Base-by-base conservation (phyloP, 2,329 filamentous ascomycete species). In the Pseudopithomyces chartarum region DNA sequence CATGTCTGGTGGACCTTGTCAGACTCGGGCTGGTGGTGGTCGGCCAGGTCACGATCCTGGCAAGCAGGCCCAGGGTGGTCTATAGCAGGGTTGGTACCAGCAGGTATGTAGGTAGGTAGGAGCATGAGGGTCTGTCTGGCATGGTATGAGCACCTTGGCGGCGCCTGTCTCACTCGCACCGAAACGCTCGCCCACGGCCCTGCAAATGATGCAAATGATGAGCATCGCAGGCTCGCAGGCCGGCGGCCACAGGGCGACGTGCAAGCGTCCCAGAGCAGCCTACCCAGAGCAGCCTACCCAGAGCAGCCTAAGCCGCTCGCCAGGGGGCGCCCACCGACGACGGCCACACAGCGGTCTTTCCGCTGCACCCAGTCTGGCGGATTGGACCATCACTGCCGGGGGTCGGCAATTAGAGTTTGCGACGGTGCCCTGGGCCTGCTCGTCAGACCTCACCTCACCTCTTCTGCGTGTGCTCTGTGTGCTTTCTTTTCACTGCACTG, bases 21-120 rank as follows among this genome's bases (percentile, higher is more conserved):
- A 70, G 66, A 75, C 76, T 68, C 70, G 68, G 75, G 72, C 74
- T 73, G 74, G 63, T 63, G 71, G 65, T 70, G n/a, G n/a, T n/a
- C n/a, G n/a, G n/a, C 62, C 60, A 70, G 67, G 71, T 70, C 70
- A 68, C 66, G 68, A 77, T 74, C 74, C 76, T 67, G 69, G 73
- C 69, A 59, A 61, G 64, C 69, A 67, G 66, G n/a, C n/a, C n/a
- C n/a, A n/a, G n/a, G n/a, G n/a, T n/a, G n/a, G n/a, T n/a, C n/a
- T n/a, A n/a, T n/a, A n/a, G n/a, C n/a, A n/a, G n/a, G n/a, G n/a
- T n/a, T n/a, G n/a, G n/a, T n/a, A n/a, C n/a, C n/a, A n/a, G n/a
- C n/a, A n/a, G n/a, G n/a, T n/a, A n/a, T n/a, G n/a, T n/a, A n/a
- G n/a, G n/a, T n/a, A n/a, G n/a, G n/a, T 62, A 59, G 58, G 55